Conservation (phyloP, 2,329 filamentous ascomycete genomes). For the Kalaharituber pfeilii region DNA sequence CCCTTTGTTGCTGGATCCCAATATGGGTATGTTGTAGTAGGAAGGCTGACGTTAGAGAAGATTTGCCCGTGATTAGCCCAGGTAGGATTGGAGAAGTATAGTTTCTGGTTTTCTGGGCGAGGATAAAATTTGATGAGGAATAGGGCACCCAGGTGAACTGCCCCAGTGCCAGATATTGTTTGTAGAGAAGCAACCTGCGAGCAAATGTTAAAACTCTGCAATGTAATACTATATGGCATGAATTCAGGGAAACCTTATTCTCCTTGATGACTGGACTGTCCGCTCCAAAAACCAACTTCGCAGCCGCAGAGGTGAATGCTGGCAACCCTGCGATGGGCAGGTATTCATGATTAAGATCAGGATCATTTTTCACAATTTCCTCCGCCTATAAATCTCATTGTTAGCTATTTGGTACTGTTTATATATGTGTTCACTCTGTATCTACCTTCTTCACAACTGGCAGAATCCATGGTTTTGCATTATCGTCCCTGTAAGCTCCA, state of each 20-base stretch:
- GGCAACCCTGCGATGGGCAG: slow-evolving; percentile 82
- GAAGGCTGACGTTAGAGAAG: slow-evolving; percentile 73
- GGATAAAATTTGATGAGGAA: slow-evolving; percentile 89
- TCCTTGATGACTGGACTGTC: slow-evolving; percentile 69
- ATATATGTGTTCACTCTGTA: background rate
- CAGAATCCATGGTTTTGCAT: slow-evolving; percentile 92
- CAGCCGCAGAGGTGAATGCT: slow-evolving; percentile 73
- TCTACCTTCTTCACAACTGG: slow-evolving; percentile 90
- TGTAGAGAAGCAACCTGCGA: slow-evolving; percentile 54
- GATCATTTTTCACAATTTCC: slow-evolving; percentile 71
- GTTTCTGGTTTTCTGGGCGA: slow-evolving; percentile 41
- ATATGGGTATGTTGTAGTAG: slow-evolving; percentile 76
- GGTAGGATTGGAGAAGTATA: slow-evolving; percentile 88
- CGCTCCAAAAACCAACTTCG: slow-evolving; percentile 68
- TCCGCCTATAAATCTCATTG: slow-evolving; percentile 48
- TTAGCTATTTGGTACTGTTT: slow-evolving; percentile 1
- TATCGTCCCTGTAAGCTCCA: slow-evolving; percentile 86
- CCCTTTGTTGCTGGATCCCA: slow-evolving; percentile 78
- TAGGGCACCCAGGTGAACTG: slow-evolving; percentile 78
- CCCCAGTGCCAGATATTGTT: slow-evolving; percentile 93
- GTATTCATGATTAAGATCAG: slow-evolving; percentile 92
- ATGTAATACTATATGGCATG: slow-evolving; percentile 4
- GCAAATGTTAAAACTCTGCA: background rate
- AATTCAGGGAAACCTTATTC: slow-evolving; percentile 42
- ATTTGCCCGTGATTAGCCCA: slow-evolving; percentile 99